A percentile compares a stretch with the other conserved stretches of the same genome.
Conservation (phyloP, 495 filamentous ascomycete species). For the Penicillium soppii region DNA sequence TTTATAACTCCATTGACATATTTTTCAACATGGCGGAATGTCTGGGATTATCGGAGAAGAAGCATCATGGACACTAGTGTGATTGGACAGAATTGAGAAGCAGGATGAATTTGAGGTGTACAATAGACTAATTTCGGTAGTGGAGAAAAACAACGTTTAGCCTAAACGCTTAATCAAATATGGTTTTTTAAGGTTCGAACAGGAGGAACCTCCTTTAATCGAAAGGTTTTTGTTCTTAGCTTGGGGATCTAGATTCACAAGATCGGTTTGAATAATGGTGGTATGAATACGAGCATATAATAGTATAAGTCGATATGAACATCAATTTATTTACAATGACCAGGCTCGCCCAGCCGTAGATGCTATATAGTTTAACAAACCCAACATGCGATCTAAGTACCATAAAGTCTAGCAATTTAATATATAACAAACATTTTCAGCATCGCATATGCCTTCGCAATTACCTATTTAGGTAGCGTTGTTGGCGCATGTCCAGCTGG, state of each 20-base stretch:
- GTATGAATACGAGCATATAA: too few species aligned
- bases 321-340: constrained; percentile 3
- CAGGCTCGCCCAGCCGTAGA: background rate
- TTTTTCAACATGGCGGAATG: constrained; percentile 73
- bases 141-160: background rate
- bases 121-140: background rate
- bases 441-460: background rate
- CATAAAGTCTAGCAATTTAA: background rate
- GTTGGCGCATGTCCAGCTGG: constrained; percentile 35
- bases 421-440: background rate
- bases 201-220: background rate
- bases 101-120: too few species aligned
- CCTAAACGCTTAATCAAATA: background rate
- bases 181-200: background rate
- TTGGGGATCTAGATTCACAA: background rate
- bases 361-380: background rate
- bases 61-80: background rate
- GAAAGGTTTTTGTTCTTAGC: too few species aligned
- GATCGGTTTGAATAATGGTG: too few species aligned
- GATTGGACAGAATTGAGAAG: background rate
- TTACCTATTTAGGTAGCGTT: constrained; percentile 15
- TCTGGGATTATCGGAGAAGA: constrained; percentile 53
- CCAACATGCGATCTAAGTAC: background rate
- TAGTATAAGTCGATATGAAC: background rate
- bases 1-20: constrained; percentile 66